Base-by-base conservation (phyloP, 257 asterid genomes). In the Ballota nigra region DNA sequence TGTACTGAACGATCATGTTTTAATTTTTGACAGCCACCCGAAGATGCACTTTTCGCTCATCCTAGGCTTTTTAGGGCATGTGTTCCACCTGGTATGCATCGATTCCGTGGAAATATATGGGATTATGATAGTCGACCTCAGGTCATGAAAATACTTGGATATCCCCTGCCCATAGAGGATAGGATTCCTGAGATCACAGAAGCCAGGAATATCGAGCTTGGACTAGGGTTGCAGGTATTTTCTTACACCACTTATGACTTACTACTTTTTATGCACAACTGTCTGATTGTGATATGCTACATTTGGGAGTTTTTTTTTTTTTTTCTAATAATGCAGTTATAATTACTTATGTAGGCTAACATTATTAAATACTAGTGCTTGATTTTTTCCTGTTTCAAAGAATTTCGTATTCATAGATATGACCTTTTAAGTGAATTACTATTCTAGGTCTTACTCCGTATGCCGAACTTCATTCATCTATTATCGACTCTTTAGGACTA, bases 21-120 rank as follows among this genome's bases (percentile, higher is more conserved):
- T 63, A 34, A 18, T 74, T 33, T 64, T 78, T 47, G 49, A 63
- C 79, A 84, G 89, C 95, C 92, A 70, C 98, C 99, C 2, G 96
- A 92, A 85, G 98, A 89, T 61, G 92, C 98, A 15, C 94, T 95
- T 16, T 95, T 95, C 83, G 89, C 96, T 26, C 99, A 92, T 61
- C 99, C 99, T 0, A 82, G 99, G 81, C 89, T 95, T 73, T 95
- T 92, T 73, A 82, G 99, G 80, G 99, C 99, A 40, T 95, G 99
- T 62, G 99, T 95, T 74, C 99, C 99, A 71, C 99, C 99, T 65
- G 99, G 99, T 18, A 95, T 95, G 98, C 99, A 95, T 85, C 82
- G 98, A 16, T 95, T 95, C 73, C 94, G 97, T 68, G 98, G 98
- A 73, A 95, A 89, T 72, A 86, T 95, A 73, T 95, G 99, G 99